Evolutionary conservation across 2,329 filamentous ascomycete genomes (phyloP).

Genomic region (Lithohypha guttulata): DNA sequence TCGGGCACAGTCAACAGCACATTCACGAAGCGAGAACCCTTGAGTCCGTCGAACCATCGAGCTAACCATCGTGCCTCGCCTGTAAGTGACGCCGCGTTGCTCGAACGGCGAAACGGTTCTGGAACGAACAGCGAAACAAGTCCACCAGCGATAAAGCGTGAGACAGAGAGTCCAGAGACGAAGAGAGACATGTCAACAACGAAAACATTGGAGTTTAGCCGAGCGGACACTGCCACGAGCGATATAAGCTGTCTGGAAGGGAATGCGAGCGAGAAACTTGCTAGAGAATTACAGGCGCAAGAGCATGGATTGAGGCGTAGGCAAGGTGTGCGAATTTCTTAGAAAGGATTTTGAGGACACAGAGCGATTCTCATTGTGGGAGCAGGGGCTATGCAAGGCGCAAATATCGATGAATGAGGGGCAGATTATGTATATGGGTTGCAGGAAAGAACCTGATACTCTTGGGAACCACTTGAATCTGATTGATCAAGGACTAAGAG

Average conservation of each 20-base stretch:
- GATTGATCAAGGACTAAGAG: background rate
- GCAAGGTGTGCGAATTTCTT: constrained; percentile 20
- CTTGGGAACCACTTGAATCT: background rate
- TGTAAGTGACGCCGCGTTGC: no score
- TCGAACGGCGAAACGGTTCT: no score
- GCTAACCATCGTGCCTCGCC: constrained; percentile 20
- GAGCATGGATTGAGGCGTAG: constrained; percentile 20
- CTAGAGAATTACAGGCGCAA: constrained; percentile 19
- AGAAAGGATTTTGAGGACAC: constrained; percentile 5
- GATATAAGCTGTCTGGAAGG: constrained; percentile 16
- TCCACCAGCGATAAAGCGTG: no score
- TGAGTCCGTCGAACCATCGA: constrained; percentile 12
- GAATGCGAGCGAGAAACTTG: constrained; percentile 19
- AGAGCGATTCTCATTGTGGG: background rate
- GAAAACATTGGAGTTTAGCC: constrained; percentile 7
- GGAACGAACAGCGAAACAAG: no score
- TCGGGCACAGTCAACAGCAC: constrained; percentile 14
- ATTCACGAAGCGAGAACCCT: constrained; percentile 11
- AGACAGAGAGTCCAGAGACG: background rate
- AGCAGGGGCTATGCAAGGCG: background rate
- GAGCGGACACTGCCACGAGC: constrained; percentile 1
- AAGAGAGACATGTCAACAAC: constrained; percentile 8
- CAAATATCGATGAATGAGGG: background rate
- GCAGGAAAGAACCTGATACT: background rate
- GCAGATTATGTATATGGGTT: background rate